phyloP scores from a whole-genome alignment of 495 filamentous ascomycete genomes.

The Tuber melanosporum region DNA sequence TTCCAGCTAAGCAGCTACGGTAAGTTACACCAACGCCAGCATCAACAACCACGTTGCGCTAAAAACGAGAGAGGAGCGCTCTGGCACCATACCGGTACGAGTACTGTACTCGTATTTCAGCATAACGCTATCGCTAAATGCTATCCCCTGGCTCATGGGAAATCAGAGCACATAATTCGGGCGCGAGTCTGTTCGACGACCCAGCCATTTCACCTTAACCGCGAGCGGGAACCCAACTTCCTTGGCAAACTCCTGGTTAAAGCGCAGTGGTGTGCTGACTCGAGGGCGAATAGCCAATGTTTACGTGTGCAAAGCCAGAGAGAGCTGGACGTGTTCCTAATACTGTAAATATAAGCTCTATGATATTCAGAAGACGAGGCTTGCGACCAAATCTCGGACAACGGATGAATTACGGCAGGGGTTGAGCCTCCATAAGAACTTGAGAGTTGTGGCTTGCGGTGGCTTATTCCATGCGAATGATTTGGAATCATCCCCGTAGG shows the following conservation, averaged over 20 bases:
- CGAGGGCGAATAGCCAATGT: not conserved
- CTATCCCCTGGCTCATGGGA: not conserved
- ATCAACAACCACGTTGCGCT: not conserved
- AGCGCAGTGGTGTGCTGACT: not conserved
- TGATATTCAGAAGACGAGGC: not conserved
- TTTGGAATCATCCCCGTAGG: not conserved
- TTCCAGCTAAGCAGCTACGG: not conserved
- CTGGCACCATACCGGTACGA: not conserved
- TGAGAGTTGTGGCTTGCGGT: not conserved
- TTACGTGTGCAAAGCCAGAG: not conserved
- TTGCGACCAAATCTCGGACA: not conserved
- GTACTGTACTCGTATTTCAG: not conserved
- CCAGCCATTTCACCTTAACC: not conserved
- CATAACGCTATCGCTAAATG: not conserved
- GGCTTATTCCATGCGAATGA: not conserved
- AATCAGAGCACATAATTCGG: not conserved
- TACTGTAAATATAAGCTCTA: not conserved
- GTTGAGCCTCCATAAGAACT: not conserved
- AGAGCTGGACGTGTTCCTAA: not conserved
- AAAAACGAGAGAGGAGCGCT: not conserved
- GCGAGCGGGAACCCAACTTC: not conserved
- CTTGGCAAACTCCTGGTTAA: not conserved
- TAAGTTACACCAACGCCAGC: not conserved
- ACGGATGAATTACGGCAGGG: not conserved
- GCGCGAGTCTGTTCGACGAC: not conserved